Percentiles rank a stretch among this genome's conserved stretches.
Conservation (phyloP, 257 asterid species). For the Fraxinus pennsylvanica region DNA sequence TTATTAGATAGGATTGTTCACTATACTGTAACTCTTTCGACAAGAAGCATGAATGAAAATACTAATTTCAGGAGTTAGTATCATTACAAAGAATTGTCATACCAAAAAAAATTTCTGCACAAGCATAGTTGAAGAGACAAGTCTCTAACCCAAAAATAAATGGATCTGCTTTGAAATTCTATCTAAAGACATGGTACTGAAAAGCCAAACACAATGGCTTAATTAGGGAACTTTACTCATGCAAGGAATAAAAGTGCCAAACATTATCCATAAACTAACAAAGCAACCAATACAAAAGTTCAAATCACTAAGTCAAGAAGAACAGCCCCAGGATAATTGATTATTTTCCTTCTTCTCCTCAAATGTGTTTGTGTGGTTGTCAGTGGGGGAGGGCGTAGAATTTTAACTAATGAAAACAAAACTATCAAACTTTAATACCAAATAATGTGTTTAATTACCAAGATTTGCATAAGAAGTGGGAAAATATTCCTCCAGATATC, state of each 20-base stretch:
- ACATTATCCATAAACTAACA: not conserved
- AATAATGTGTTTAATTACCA: not conserved
- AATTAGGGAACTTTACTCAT: not conserved
- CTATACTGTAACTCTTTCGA: too few species aligned
- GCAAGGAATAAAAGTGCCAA: not conserved
- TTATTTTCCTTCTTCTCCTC: not conserved
- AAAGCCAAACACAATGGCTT: not conserved
- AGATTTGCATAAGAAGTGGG: not conserved
- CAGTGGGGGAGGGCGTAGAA: not conserved
- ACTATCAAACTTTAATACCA: not conserved
- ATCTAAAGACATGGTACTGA: not conserved
- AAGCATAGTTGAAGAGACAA: not conserved
- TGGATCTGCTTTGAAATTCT: not conserved
- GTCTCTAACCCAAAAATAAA: not conserved
- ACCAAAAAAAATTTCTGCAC: not conserved
- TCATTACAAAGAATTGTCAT: not conserved
- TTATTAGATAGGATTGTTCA: too few species aligned
- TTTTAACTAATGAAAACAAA: not conserved
- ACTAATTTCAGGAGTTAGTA: too few species aligned
- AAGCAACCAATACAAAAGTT: not conserved
- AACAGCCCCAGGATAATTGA: not conserved
- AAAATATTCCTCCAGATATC: not conserved
- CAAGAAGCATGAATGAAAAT: too few species aligned
- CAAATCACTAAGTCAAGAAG: not conserved
- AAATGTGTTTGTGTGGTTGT: not conserved